Evolutionary conservation across 495 filamentous ascomycete genomes (phyloP).

Genomic region (Annulohypoxylon moriforme): DNA sequence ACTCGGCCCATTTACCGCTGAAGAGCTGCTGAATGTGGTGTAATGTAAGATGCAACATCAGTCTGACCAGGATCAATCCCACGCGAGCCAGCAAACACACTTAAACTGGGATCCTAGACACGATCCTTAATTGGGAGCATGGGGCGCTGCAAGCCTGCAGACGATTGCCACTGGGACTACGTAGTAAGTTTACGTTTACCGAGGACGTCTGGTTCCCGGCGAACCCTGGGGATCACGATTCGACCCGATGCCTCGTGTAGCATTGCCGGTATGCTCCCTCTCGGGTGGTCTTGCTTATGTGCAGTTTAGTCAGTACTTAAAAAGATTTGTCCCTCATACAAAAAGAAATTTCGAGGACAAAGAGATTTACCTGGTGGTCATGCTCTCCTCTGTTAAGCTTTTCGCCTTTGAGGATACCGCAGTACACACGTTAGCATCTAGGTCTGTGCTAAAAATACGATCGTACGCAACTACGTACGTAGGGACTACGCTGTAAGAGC

Average conservation of each 20-base stretch:
- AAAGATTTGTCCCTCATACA: background rate
- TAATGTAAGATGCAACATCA: constrained; percentile 39
- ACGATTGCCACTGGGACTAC: constrained; percentile 21
- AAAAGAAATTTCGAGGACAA: background rate
- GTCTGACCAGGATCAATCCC: constrained; percentile 40
- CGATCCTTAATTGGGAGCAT: constrained; percentile 37
- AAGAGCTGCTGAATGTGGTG: constrained; percentile 10
- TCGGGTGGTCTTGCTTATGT: background rate
- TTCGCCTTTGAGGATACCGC: background rate
- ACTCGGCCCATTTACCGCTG: constrained; percentile 8
- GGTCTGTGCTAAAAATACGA: background rate
- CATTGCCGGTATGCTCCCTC: background rate
- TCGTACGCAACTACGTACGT: background rate
- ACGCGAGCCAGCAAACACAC: constrained; percentile 38
- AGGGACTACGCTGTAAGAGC: constrained; percentile 2
- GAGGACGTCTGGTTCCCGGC: constrained; percentile 15
- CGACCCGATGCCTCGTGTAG: constrained; percentile 3
- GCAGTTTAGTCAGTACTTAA: background rate
- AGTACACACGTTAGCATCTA: too few relatives aligned
- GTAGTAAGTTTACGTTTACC: constrained; percentile 10
- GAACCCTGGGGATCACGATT: constrained; percentile 14
- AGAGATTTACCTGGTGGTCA: background rate
- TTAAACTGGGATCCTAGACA: constrained; percentile 25
- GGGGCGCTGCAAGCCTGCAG: constrained; percentile 25
- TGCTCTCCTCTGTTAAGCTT: background rate